phyloP scores from a whole-genome alignment of 768 basidiomycete genomes.

The Lepiota venenata region DNA sequence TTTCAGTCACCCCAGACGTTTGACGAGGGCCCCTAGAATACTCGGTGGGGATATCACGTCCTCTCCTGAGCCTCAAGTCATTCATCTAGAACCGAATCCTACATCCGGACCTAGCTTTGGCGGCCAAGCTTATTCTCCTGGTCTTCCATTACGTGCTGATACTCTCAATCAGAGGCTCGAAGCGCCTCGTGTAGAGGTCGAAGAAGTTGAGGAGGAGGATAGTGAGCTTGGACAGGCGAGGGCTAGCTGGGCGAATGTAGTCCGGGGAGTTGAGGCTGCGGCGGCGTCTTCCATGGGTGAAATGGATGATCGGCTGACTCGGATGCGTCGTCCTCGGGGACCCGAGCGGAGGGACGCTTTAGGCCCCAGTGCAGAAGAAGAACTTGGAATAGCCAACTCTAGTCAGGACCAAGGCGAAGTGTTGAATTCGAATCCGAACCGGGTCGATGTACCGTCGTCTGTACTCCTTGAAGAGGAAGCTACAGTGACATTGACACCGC shows the following conservation, averaged over 20 bases:
- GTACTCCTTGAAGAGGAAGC: constrained; percentile 3
- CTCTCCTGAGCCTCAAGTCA: constrained; percentile 7
- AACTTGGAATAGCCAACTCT: not conserved
- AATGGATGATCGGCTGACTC: not conserved
- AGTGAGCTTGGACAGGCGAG: constrained; percentile 5
- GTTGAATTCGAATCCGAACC: not conserved
- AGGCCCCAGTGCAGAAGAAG: constrained; percentile 1
- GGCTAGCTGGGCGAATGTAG: constrained; percentile 10
- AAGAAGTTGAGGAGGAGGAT: not conserved
- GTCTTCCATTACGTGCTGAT: not conserved
- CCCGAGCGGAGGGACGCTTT: constrained; percentile 3
- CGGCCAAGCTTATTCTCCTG: not conserved
- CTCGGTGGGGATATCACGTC: constrained; percentile 5
- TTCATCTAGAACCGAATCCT: constrained; percentile 7
- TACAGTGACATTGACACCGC: not conserved
- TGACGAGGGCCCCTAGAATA: not conserved
- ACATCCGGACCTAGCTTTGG: not conserved
- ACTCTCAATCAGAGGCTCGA: not conserved
- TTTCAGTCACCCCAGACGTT: not conserved
- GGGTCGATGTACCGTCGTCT: not conserved
- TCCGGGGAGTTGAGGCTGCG: constrained; percentile 6
- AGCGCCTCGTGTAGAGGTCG: not conserved
- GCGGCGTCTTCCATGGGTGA: constrained; percentile 2
- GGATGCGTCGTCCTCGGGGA: not conserved
- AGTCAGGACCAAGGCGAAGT: not conserved